Percentiles rank a stretch among this genome's conserved stretches.
These are phyloP conservation scores for Oxyria digyna DNA, from an alignment of 148 eudicot species.

Conservation along the genomic window DNA sequence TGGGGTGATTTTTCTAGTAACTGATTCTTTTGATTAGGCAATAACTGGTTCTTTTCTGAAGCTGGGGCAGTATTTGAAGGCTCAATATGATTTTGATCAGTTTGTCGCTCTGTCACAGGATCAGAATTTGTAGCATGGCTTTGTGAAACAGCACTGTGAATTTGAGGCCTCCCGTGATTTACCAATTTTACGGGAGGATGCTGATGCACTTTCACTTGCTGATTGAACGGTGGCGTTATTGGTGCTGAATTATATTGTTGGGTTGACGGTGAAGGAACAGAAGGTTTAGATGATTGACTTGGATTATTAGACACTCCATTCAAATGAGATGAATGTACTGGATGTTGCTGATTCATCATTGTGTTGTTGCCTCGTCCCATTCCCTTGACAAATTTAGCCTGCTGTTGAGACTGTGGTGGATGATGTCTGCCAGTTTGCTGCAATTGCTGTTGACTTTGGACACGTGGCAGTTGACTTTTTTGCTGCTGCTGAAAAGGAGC, in stretches of 20 bases:
- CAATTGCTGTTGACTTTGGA: slow-evolving; percentile 33
- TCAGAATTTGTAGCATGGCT: slow-evolving; percentile 35
- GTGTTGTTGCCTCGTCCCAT: slow-evolving; percentile 43
- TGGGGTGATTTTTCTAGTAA: slow-evolving; percentile 24
- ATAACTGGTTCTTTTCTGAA: slow-evolving; percentile 24
- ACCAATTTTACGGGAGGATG: slow-evolving; percentile 30
- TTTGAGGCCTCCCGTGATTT: slow-evolving; percentile 31
- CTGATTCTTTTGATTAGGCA: slow-evolving; percentile 18
- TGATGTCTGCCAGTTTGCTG: slow-evolving; percentile 56
- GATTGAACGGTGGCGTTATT: slow-evolving; percentile 30
- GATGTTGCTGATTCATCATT: slow-evolving; percentile 36
- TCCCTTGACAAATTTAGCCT: slow-evolving; percentile 48
- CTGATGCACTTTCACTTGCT: slow-evolving; percentile 25
- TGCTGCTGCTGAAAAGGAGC: slow-evolving; percentile 41
- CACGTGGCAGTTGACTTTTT: slow-evolving; percentile 33
- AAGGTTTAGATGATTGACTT: slow-evolving; percentile 31
- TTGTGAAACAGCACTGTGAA: slow-evolving; percentile 33
- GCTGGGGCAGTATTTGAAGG: slow-evolving; percentile 17
- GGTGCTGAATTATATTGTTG: slow-evolving; percentile 25
- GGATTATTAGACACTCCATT: slow-evolving; percentile 37
- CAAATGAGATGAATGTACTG: slow-evolving; percentile 27
- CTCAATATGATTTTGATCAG: slow-evolving; percentile 17
- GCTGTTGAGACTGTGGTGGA: slow-evolving; percentile 58
- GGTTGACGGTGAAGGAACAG: slow-evolving; percentile 20
- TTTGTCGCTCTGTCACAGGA: slow-evolving; percentile 27